phyloP scores from a whole-genome alignment of 1,284 basidiomycete genomes.

The Spongiforma sp. region DNA sequence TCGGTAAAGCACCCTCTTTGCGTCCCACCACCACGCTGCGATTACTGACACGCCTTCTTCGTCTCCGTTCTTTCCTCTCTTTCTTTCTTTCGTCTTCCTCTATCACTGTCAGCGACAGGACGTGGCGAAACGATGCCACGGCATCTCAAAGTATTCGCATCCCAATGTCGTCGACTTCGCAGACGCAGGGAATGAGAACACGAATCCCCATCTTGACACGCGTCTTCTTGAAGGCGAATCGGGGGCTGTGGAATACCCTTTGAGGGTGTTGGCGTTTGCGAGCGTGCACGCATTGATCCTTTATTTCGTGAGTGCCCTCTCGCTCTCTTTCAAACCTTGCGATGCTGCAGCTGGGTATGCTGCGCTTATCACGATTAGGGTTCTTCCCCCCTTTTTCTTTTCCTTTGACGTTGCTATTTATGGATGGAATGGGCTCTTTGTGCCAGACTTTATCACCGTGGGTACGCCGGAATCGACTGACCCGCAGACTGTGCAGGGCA shows the following conservation, averaged over 20 bases:
- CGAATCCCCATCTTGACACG: constrained; percentile 72
- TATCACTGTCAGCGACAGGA: constrained; percentile 47
- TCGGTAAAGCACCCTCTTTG: constrained; percentile 51
- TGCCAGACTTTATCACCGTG: constrained; percentile 19
- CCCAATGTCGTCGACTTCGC: constrained; percentile 76
- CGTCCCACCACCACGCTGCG: constrained; percentile 10
- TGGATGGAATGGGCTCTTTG: constrained; percentile 9
- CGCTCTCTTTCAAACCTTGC: background rate
- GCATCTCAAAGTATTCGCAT: constrained; percentile 69
- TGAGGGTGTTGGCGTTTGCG: constrained; percentile 75
- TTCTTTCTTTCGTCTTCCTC: too few relatives aligned
- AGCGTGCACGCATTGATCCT: constrained; percentile 75
- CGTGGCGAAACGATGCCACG: constrained; percentile 71
- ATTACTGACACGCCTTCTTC: constrained; percentile 13
- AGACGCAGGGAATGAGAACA: constrained; percentile 70
- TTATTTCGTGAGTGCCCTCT: constrained; percentile 67
- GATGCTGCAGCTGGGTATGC: constrained; percentile 18
- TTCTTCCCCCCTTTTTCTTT: constrained; percentile 3
- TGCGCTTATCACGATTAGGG: background rate
- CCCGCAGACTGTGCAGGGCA: too few relatives aligned
- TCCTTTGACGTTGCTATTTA: constrained; percentile 31
- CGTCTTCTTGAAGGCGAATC: constrained; percentile 71
- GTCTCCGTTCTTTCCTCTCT: too few relatives aligned
- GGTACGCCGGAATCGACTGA: too few relatives aligned
- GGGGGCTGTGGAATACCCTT: constrained; percentile 74